Conservation (phyloP, 116 monocot genomes). For the Trichopus zeylanicus region DNA sequence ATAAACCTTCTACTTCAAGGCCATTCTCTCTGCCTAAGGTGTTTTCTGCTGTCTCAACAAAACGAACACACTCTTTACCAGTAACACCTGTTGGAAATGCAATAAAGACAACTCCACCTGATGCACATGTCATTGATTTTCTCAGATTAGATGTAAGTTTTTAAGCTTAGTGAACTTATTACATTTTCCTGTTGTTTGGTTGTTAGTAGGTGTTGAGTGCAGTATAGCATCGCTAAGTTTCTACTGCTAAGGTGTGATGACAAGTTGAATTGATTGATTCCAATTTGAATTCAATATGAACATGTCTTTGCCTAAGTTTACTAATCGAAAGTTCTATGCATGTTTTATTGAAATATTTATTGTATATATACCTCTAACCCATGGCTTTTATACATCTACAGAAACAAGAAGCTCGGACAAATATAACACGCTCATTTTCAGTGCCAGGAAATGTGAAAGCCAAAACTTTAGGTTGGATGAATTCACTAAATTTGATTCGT, state of each 20-base stretch:
- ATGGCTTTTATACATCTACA: conserved; percentile 13
- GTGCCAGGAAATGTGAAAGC: conserved; percentile 69
- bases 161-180: background rate
- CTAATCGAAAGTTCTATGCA: background rate
- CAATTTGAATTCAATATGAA: background rate
- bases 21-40: conserved; percentile 51
- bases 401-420: conserved; percentile 36
- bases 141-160: conserved; percentile 43
- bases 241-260: no score
- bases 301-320: background rate
- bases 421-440: conserved; percentile 78
- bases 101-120: conserved; percentile 14
- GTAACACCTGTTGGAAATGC: conserved; percentile 45
- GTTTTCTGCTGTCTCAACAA: conserved; percentile 40
- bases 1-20: conserved; percentile 47
- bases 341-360: background rate
- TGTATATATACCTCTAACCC: background rate
- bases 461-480: conserved; percentile 32
- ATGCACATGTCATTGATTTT: conserved; percentile 37
- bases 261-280: no score
- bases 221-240: no score
- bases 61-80: conserved; percentile 64
- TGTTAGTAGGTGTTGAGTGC: background rate
- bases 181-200: background rate
- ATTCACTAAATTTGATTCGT: conserved; percentile 64